Base-by-base conservation (phyloP, 2,329 filamentous ascomycete species). In the Curvularia spicifera region DNA sequence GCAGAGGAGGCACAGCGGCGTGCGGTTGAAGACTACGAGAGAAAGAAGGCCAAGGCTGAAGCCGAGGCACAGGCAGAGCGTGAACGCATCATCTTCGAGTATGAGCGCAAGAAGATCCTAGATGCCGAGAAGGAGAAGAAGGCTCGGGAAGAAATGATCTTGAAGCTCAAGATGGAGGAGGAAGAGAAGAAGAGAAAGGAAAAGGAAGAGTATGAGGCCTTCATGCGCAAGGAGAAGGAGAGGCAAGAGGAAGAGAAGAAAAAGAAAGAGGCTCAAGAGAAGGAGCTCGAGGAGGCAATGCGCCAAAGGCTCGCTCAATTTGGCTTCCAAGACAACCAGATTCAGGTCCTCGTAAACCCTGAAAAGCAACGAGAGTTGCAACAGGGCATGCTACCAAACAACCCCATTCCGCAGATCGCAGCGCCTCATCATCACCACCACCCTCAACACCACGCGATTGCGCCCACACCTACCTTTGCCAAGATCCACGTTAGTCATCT, bases 401-500 rank as follows among this genome's bases (percentile, higher is more conserved):
- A 75, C 37, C 74, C 73, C 12, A 53, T 76, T 24, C 72, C 69
- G 48, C 66, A 55, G 31, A 24, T 48, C 18, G 45, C 56, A 20
- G 40, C 47, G n/a, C 20, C 54, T 9, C 42, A 59, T 12, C 52
- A 59, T 28, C 51, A 57, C 22, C 45, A 52, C 20, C 44, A 57
- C 22, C 45, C 45, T 7, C 44, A 43, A 29, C 52, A 49, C 26
- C 44, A 37, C 31, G 33, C 40, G 2, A 57, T 57, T 31, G 51
- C 51, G 3, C 67, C 69, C 28, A 65, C 75, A 20, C 81, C 80
- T 0, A 79, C 79, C 0, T 83, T 80, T 56, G 78, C 80, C 42
- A 82, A 82, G 63, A 78, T 83, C 18, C 76, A 79, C 62, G 75
- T 76, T 51, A 76, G 80, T 45, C 78, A 81, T 69, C 68, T 83